Evolutionary conservation across 208 protist genomes (phyloP).

Genomic region (Herpetomonas samuelpessoai): DNA sequence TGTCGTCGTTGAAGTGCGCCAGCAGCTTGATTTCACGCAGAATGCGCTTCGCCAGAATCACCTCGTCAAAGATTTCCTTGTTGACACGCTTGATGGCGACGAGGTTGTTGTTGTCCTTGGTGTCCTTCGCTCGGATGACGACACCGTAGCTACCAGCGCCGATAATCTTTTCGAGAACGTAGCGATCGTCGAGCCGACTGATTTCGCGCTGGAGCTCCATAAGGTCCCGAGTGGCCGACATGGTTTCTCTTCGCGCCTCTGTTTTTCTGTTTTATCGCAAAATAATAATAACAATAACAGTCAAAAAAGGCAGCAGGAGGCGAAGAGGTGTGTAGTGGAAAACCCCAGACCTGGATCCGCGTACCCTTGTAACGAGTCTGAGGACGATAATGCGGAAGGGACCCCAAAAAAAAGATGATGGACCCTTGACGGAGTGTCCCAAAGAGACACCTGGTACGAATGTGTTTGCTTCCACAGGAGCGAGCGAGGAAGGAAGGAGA

Average conservation of each 20-base stretch:
- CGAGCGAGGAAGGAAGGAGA: background rate
- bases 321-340: too few relatives aligned
- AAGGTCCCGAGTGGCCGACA: conserved; percentile 38
- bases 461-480: too few relatives aligned
- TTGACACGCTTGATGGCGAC: conserved; percentile 95
- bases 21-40: conserved; percentile 95
- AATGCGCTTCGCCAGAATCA: conserved; percentile 91
- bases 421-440: too few relatives aligned
- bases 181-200: conserved; percentile 72
- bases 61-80: conserved; percentile 94
- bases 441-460: too few relatives aligned
- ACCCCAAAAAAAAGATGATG: too few relatives aligned
- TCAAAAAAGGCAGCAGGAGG: background rate
- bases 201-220: conserved; percentile 83
- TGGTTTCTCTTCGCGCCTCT: too few relatives aligned
- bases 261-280: background rate
- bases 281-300: background rate
- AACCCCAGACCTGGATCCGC: too few relatives aligned
- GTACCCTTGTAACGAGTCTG: too few relatives aligned
- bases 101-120: conserved; percentile 52
- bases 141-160: conserved; percentile 91
- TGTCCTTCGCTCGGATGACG: conserved; percentile 84
- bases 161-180: conserved; percentile 88
- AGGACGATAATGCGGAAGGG: too few relatives aligned
- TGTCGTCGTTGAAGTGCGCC: conserved; percentile 87